Evolutionary conservation across 176 grass and related monocot species (phyloP).

Genomic region (Rhynchospora tenuis): DNA sequence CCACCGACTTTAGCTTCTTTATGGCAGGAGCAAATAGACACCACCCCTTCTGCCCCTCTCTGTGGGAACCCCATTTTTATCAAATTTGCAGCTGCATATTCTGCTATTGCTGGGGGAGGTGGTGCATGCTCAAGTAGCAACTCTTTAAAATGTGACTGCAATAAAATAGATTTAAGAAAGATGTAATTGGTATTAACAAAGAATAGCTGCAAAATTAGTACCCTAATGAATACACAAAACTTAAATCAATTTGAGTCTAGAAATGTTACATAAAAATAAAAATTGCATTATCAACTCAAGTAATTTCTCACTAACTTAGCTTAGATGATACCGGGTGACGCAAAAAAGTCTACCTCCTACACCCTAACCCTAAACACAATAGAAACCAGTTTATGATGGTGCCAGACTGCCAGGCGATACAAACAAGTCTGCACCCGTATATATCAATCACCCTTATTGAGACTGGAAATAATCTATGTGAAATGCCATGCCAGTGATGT

Average conservation of each 20-base stretch:
- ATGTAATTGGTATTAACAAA: conserved; percentile 16
- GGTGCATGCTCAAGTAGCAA: conserved; percentile 89
- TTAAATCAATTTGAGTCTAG: neutral
- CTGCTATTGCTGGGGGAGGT: conserved; percentile 87
- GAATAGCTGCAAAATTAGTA: conserved; percentile 9
- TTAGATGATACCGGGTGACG: neutral
- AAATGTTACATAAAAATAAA: neutral
- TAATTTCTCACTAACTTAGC: neutral
- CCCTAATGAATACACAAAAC: conserved; percentile 16
- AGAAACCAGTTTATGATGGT: too few relatives aligned
- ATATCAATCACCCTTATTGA: neutral
- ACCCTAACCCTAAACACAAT: too few relatives aligned
- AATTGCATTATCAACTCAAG: neutral
- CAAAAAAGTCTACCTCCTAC: too few relatives aligned
- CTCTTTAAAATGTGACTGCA: conserved; percentile 87
- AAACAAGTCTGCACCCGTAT: neutral
- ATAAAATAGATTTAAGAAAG: conserved; percentile 23
- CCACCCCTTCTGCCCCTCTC: conserved; percentile 87
- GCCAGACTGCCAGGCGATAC: too few relatives aligned
- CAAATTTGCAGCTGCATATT: conserved; percentile 92
- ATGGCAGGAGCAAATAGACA: conserved; percentile 98
- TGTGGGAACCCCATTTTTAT: conserved; percentile 99
- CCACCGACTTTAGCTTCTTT: conserved; percentile 75
- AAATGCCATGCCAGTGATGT: neutral
- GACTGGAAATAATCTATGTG: neutral